Evolutionary conservation across 73 alveolate species (phyloP), one percentile per base, ranked within the genome.

Genomic region (Tetrahymena elliotti): DNA sequence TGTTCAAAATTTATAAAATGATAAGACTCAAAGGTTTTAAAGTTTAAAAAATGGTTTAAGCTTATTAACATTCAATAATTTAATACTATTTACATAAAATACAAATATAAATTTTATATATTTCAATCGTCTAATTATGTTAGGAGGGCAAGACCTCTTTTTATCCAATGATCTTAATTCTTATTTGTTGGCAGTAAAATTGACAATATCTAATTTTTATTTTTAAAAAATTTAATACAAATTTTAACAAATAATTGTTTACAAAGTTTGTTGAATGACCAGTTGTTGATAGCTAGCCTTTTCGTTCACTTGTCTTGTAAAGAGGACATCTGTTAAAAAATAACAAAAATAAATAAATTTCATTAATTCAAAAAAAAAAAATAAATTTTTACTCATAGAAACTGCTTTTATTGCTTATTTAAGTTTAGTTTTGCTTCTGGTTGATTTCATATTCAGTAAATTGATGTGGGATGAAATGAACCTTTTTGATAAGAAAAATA

Each of bases 241-340:
- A 24, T 6, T 22, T 18, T 27, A 27, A 4, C 20, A n/a, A 33
- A 88, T 38, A 2, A 53, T 35, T 33, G 8, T 84, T 96, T 97
- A 97, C 98, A 94, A 96, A 98, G 95, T 98, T 98, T 13, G 99
- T 98, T 24, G 99, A 98, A 96, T 98, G 99, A 8, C 99, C 99
- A n/a, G 99, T 98, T 18, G 99, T 98, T 54, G 99, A 97, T 52
- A 98, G 93, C 20, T 98, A 95, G 1, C 99, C 99, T 94, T 97
- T 98, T 97, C 99, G 96, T 34, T 97, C 96, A 84, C 98, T 95
- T 52, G 99, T 98, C 94, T 98, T 98, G 95, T 98, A 98, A 15
- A 98, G 99, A 22, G 99, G 99, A 93, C 99, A 97, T 83, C 96
- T 96, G 93, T 98, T 98, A 54, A 94, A 82, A 24, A 53, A 92